These are phyloP conservation scores for Bretschneidera sinensis DNA, from an alignment of 345 rosid genomes.

Conservation along the genomic window DNA sequence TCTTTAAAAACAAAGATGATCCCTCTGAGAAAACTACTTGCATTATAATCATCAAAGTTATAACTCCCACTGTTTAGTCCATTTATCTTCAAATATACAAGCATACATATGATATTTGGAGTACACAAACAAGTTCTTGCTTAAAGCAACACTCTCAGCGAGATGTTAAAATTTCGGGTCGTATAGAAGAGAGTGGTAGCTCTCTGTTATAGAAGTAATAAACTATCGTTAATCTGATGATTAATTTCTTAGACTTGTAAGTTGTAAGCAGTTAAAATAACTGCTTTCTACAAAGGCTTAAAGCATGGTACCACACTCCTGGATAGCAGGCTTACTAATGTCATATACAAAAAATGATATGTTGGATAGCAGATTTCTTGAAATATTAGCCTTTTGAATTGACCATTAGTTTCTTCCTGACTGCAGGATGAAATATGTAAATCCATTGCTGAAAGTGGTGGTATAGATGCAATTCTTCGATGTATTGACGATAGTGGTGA, in stretches of 20 bases:
- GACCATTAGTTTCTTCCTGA: background rate
- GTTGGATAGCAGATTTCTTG: too few relatives aligned
- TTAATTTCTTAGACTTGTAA: too few relatives aligned
- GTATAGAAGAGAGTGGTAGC: background rate
- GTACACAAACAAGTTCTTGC: background rate
- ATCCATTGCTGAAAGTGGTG: slow-evolving; percentile 85
- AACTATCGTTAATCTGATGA: background rate
- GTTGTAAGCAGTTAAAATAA: too few relatives aligned
- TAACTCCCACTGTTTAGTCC: too few relatives aligned
- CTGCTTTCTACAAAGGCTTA: too few relatives aligned
- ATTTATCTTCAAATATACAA: background rate
- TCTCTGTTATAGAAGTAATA: too few relatives aligned
- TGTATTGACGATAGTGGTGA: slow-evolving; percentile 78
- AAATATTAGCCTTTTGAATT: too few relatives aligned
- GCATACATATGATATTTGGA: background rate
- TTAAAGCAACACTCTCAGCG: background rate
- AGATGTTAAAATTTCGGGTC: background rate
- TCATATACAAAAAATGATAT: too few relatives aligned
- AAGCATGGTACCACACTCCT: too few relatives aligned
- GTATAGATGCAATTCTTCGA: slow-evolving; percentile 65
- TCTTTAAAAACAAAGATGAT: too few relatives aligned
- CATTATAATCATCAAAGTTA: too few relatives aligned
- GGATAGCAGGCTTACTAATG: too few relatives aligned
- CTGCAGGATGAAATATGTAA: slow-evolving; percentile 78
- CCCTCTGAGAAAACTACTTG: background rate